Percentiles rank a stretch among this genome's conserved stretches.
These are phyloP conservation scores for Nothopassalora personata DNA, from an alignment of 2,329 filamentous ascomycete genomes.

Conservation along the genomic window DNA sequence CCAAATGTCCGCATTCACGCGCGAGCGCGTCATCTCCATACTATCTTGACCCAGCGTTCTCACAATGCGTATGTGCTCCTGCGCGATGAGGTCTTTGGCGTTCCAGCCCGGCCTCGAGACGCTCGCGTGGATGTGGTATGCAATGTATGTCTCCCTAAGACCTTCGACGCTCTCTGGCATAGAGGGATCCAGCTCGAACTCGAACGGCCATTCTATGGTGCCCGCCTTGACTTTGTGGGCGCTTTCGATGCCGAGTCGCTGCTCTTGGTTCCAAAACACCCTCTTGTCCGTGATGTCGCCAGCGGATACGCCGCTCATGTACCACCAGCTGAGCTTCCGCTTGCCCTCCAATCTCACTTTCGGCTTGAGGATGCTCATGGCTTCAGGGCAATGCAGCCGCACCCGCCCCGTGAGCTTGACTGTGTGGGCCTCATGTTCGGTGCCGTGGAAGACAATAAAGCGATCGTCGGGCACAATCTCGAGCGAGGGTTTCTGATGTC, in stretches of 20 bases:
- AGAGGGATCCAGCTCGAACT: conserved; percentile 42
- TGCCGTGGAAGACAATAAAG: conserved; percentile 48
- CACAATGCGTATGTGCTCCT: conserved; percentile 55
- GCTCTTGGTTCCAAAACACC: conserved; percentile 43
- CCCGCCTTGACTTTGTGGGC: conserved; percentile 48
- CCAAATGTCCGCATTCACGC: conserved; percentile 85
- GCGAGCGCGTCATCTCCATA: conserved; percentile 55
- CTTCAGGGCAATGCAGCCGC: conserved; percentile 43
- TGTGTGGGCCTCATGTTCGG: conserved; percentile 41
- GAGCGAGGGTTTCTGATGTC: conserved; percentile 28
- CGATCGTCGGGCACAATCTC: conserved; percentile 46
- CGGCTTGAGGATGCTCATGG: conserved; percentile 44
- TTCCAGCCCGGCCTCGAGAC: conserved; percentile 76
- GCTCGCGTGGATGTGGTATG: conserved; percentile 86
- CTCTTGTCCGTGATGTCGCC: conserved; percentile 43
- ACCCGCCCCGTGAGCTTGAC: conserved; percentile 44
- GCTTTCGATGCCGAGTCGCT: conserved; percentile 42
- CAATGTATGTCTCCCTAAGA: conserved; percentile 75
- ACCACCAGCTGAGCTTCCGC: conserved; percentile 42
- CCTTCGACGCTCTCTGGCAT: conserved; percentile 86
- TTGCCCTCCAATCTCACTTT: conserved; percentile 45
- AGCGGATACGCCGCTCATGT: conserved; percentile 33
- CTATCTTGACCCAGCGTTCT: conserved; percentile 55
- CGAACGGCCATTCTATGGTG: conserved; percentile 47
- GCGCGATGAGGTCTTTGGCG: conserved; percentile 75